phyloP scores from a whole-genome alignment of 495 filamentous ascomycete species.

The Talaromyces borbonicus region DNA sequence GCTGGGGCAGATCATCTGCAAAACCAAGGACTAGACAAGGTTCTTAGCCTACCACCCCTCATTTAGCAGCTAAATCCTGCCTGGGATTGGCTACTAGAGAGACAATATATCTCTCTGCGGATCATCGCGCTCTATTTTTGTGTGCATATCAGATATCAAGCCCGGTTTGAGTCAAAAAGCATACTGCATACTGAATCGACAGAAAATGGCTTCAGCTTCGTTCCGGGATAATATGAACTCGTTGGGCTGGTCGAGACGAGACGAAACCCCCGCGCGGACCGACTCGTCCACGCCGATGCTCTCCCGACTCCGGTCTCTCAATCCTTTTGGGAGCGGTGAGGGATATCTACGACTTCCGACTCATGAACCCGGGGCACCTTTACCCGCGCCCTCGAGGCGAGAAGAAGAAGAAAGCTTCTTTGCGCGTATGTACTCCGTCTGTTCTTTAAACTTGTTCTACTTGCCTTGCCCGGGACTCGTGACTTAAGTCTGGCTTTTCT shows the following conservation, averaged over 20 bases:
- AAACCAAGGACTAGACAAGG: constrained; percentile 12
- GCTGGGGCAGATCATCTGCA: constrained; percentile 49
- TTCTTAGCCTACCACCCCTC: constrained; percentile 6
- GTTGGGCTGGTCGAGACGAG: constrained; percentile 86
- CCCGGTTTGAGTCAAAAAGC: background rate
- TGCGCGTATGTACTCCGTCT: constrained; percentile 64
- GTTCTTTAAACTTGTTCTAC: background rate
- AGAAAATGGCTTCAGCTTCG: constrained; percentile 74
- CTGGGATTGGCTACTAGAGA: background rate
- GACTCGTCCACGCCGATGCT: constrained; percentile 64
- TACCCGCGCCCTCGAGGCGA: constrained; percentile 74
- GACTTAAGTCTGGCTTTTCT: constrained; percentile 13
- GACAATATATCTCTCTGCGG: background rate
- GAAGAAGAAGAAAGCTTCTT: constrained; percentile 96
- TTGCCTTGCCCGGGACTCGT: constrained; percentile 10
- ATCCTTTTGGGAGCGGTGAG: constrained; percentile 71
- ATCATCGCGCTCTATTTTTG: background rate
- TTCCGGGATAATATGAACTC: constrained; percentile 93
- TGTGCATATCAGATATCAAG: background rate
- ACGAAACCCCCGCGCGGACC: constrained; percentile 73
- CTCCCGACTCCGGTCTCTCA: constrained; percentile 72
- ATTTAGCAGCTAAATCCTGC: background rate
- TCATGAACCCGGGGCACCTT: constrained; percentile 74
- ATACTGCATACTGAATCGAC: too few species aligned
- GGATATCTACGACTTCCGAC: constrained; percentile 92